Evolutionary conservation across 306 rosid genomes (phyloP), one percentile per base, ranked within the genome.

Genomic region (Dalbergia cultrata): DNA sequence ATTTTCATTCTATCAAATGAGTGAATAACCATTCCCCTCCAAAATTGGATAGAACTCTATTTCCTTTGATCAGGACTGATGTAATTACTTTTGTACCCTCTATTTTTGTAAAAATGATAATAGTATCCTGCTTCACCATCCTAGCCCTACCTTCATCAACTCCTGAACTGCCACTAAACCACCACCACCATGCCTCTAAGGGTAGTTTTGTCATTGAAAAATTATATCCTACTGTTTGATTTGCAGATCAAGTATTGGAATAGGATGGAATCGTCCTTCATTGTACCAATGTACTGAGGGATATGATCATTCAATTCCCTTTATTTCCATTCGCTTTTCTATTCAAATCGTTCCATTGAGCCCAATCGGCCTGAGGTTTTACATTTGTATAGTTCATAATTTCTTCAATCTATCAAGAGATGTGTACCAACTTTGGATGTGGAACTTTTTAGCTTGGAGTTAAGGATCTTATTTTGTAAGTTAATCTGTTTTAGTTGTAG

Each of bases 91-190:
- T 35, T 47, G 34, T 35, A 67, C 49, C 57, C 19, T 65, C 21
- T 58, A 18, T 67, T 81, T 81, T 57, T 47, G 21, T 14, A 35
- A 45, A 74, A 57, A 16, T 58, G 65, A 26, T 64, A 13, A 74
- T 45, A 58, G 13, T 54, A 67, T 58, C 66, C 63, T 67, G 64
- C 34, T 53, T 21, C 35, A 35, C 61, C 70, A 33, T 31, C 70
- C 19, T 12, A 21, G n/a, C 76, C 74, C 77, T 59, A 59, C 80
- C 81, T 73, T 73, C 73, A 47, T 16, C 56, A 70, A 22, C 57
- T 60, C 34, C 21, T 31, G 67, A 80, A 56, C 74, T 63, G 66
- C 57, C 76, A 66, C 22, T 43, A 17, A 22, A 66, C 18, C 17
- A n/a, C 60, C 50, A 41, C 21, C 16, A 14, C 74, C 74, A 53